Evolutionary conservation across 2,329 filamentous ascomycete species (phyloP).

Genomic region (Raffaelea ambrosiae): DNA sequence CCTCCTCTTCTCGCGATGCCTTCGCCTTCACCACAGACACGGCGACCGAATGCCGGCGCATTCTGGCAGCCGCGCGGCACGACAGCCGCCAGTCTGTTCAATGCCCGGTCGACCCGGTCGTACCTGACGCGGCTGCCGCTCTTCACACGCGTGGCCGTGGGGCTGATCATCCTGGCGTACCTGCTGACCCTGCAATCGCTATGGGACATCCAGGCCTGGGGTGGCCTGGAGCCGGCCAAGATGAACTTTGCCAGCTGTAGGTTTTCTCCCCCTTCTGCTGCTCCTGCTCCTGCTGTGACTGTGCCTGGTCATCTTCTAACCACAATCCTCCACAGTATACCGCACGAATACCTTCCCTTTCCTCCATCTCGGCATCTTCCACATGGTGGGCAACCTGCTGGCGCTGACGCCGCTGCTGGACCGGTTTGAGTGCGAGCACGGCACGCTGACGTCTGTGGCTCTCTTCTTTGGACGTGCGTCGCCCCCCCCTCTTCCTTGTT

Average conservation of each 20-base stretch:
- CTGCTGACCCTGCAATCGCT: slow-evolving; percentile 58
- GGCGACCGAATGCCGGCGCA: slow-evolving; percentile 5
- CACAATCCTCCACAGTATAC: slow-evolving; percentile 54
- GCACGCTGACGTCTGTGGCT: slow-evolving; percentile 77
- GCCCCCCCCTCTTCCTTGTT: neutral
- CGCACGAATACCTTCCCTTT: slow-evolving; percentile 88
- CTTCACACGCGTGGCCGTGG: slow-evolving; percentile 65
- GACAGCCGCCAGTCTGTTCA: slow-evolving; percentile 47
- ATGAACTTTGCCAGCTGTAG: slow-evolving; percentile 63
- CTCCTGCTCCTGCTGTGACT: neutral
- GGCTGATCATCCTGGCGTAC: slow-evolving; percentile 62
- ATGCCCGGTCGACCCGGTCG: slow-evolving; percentile 59
- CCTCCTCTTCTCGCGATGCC: slow-evolving; percentile 2
- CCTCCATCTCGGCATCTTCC: slow-evolving; percentile 73
- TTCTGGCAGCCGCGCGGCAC: slow-evolving; percentile 9
- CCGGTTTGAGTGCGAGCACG: slow-evolving; percentile 86
- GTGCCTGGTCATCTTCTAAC: neutral
- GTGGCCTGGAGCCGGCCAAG: slow-evolving; percentile 67
- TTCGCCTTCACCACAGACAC: slow-evolving; percentile 8
- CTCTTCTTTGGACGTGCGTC: slow-evolving; percentile 88
- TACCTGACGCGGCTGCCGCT: slow-evolving; percentile 81
- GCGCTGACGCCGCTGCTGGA: slow-evolving; percentile 83
- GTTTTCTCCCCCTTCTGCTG: slow-evolving; percentile 22
- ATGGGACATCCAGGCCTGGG: slow-evolving; percentile 70
- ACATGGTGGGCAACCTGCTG: slow-evolving; percentile 69